Evolutionary conservation across 352 stramenopile genomes (phyloP).

Genomic region (Globisporangium spiculum): DNA sequence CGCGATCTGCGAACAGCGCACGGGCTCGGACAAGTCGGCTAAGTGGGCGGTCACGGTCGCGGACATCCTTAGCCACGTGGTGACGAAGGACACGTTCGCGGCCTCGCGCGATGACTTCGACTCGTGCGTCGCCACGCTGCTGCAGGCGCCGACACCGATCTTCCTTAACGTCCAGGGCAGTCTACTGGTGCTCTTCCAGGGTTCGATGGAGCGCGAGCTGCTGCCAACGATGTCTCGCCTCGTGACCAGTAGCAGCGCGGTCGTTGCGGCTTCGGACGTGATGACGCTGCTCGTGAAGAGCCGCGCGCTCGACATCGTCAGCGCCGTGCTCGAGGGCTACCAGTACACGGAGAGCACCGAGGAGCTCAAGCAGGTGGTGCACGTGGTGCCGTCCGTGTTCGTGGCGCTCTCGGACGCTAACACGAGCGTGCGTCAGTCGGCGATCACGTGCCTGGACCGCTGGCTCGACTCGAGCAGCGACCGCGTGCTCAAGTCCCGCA

Average conservation of each 20-base stretch:
- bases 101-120: conserved; percentile 62
- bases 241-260: conserved; percentile 10
- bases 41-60: conserved; percentile 36
- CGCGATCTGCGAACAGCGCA: conserved; percentile 28
- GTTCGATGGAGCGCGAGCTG: conserved; percentile 40
- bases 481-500: conserved; percentile 20
- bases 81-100: conserved; percentile 32
- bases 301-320: conserved; percentile 64
- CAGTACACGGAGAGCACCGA: conserved; percentile 35
- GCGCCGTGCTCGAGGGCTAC: conserved; percentile 54
- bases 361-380: conserved; percentile 40
- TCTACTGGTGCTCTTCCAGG: conserved; percentile 54
- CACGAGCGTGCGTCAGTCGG: conserved; percentile 54
- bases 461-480: conserved; percentile 38
- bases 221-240: conserved; percentile 66
- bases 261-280: conserved; percentile 33
- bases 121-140: conserved; percentile 50
- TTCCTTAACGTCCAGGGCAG: conserved; percentile 65
- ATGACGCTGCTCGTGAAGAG: conserved; percentile 53
- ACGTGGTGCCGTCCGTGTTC: conserved; percentile 60
- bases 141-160: conserved; percentile 54
- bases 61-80: conserved; percentile 46
- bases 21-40: conserved; percentile 18
- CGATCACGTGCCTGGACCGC: conserved; percentile 53
- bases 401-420: conserved; percentile 55